Base-by-base conservation (phyloP, 768 basidiomycete genomes). In the Heimioporus sp. region DNA sequence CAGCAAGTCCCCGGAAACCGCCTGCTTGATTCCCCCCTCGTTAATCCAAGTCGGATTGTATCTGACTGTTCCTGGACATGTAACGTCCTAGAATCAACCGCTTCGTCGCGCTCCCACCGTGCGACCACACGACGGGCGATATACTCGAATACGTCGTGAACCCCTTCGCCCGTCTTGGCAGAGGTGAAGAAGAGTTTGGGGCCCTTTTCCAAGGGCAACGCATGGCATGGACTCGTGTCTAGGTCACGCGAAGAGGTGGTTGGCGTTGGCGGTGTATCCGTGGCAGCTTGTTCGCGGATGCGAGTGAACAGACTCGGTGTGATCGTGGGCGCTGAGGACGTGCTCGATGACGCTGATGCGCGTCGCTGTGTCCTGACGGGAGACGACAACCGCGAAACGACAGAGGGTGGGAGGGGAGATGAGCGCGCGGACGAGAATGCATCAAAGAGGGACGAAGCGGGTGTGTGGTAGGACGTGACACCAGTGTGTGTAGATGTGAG, bases 151-250 rank as follows among this genome's bases (percentile, higher is more conserved):
- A 90, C 83, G 1, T 83, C 85, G 1, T 63, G 45, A 0, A 91
- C 87, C 9, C 86, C 83, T 34, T 80, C 77, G 0, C 90, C 90
- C 5, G 86, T 89, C 68, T 89, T 89, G 3, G 90, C 89, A 1
- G 85, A 87, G 7, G 87, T 81, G 62, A 87, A 85, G 66, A 90
- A 88, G 11, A 90, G 69, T 65, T 75, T 80, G 0, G 87, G 84
- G 4, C 85, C 80, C 1, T 66, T 73, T 30, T 81, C 82, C 0
- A 74, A 78, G 2, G 60, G 55, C 0, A 59, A 51, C 48, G 51
- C 53, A 51, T 46, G 43, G 46, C 31, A 30, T 17, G 61, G 48
- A 43, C 40, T 56, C 38, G 51, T 36, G n/a, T 59, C 58, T 32
- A 60, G 31, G 51, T 34, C 32, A 4, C 47, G 43, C 15, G 57